A percentile compares a stretch with the other conserved stretches of the same genome.
phyloP scores from a whole-genome alignment of 495 filamentous ascomycete genomes.

The Neurospora discreta region DNA sequence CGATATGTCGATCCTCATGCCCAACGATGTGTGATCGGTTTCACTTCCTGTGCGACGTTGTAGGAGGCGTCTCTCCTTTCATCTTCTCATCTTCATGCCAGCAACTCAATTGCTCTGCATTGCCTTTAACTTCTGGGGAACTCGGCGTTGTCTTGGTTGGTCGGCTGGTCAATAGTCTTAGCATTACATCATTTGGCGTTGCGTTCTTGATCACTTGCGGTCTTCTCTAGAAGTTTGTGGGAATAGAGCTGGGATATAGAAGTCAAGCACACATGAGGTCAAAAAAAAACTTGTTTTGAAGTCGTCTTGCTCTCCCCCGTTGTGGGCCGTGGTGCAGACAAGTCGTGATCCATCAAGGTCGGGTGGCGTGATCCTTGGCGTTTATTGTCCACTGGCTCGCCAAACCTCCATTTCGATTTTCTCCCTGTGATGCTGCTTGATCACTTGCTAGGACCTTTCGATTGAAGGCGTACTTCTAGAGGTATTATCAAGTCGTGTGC shows the following conservation, averaged over 20 bases:
- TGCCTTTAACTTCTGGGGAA: background rate
- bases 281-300: background rate
- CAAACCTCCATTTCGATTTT: background rate
- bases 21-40: background rate
- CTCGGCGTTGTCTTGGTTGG: background rate
- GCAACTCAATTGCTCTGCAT: background rate
- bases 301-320: background rate
- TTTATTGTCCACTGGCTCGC: background rate
- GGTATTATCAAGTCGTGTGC: background rate
- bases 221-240: background rate
- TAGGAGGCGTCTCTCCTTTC: background rate
- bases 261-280: background rate
- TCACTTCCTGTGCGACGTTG: background rate
- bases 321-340: background rate
- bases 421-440: background rate
- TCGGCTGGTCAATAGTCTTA: background rate
- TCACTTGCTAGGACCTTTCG: background rate
- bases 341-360: background rate
- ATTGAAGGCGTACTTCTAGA: background rate
- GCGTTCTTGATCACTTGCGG: background rate
- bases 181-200: background rate
- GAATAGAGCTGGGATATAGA: background rate
- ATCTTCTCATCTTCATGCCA: background rate
- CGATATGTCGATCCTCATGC: background rate
- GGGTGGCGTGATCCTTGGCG: background rate